These are phyloP conservation scores for Aaosphaeria arxii DNA, from an alignment of 2,329 filamentous ascomycete genomes.

Conservation along the genomic window DNA sequence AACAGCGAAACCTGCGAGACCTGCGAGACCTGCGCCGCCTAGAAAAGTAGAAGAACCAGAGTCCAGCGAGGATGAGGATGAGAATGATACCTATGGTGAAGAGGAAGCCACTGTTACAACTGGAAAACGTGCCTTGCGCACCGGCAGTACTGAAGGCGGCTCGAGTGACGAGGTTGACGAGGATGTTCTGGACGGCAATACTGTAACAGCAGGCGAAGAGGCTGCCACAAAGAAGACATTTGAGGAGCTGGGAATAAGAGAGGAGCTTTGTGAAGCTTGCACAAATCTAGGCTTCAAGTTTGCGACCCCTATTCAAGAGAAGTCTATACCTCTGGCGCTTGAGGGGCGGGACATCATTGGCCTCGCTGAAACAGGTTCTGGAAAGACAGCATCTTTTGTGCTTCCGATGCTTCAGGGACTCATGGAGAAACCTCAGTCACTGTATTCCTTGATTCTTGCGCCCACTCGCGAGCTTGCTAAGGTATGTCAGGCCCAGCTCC, in stretches of 20 bases:
- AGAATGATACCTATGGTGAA: constrained; percentile 5
- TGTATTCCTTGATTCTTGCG: constrained; percentile 87
- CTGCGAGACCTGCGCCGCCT: constrained; percentile 2
- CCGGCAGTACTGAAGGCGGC: too few relatives aligned
- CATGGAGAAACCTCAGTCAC: constrained; percentile 78
- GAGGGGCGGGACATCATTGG: constrained; percentile 85
- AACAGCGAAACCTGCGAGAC: constrained; percentile 1
- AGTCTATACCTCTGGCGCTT: constrained; percentile 79
- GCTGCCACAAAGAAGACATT: constrained; percentile 59
- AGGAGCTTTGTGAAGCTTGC: constrained; percentile 87
- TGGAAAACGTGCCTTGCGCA: too few relatives aligned
- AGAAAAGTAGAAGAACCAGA: constrained; percentile 19
- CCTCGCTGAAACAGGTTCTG: constrained; percentile 89
- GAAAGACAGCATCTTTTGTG: constrained; percentile 94
- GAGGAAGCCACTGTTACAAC: background rate
- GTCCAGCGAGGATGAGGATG: constrained; percentile 16
- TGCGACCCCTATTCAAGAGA: constrained; percentile 84
- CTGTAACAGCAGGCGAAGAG: constrained; percentile 11
- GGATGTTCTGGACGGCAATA: constrained; percentile 5
- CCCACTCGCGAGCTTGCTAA: constrained; percentile 91
- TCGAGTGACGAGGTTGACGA: constrained; percentile 1
- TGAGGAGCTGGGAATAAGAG: constrained; percentile 74
- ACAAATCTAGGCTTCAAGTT: constrained; percentile 74
- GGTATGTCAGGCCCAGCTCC: constrained; percentile 46
- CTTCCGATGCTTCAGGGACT: constrained; percentile 87